Conservation (phyloP, 768 basidiomycete species). For the Mycena leptocephala region DNA sequence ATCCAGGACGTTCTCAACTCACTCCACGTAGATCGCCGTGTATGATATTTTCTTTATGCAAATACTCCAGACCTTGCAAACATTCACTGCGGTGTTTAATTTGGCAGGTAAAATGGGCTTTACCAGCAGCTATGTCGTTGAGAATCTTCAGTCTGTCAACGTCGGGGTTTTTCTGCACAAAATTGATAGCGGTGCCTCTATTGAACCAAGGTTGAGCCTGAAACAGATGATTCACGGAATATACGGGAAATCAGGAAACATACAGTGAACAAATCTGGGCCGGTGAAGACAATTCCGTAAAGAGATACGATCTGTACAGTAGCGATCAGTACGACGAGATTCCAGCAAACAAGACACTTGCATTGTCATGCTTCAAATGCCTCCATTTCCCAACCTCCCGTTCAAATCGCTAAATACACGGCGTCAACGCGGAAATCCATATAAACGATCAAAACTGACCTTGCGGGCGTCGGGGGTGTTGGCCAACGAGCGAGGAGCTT, state of each 20-base stretch:
- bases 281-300: conserved; percentile 56
- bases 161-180: conserved; percentile 48
- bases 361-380: conserved; percentile 57
- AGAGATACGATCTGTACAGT: conserved; percentile 42
- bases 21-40: conserved; percentile 63
- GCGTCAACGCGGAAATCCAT: background rate
- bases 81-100: background rate
- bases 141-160: conserved; percentile 57
- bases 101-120: background rate
- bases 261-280: conserved; percentile 53
- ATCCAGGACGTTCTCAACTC: conserved; percentile 21
- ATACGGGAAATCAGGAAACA: conserved; percentile 21
- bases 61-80: conserved; percentile 56
- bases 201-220: conserved; percentile 66
- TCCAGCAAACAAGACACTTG: conserved; percentile 18
- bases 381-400: conserved; percentile 62
- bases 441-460: conserved; percentile 38
- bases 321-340: background rate
- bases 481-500: conserved; percentile 53
- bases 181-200: conserved; percentile 56
- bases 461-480: conserved; percentile 53
- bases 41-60: conserved; percentile 55
- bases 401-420: conserved; percentile 54
- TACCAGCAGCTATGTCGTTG: conserved; percentile 56
- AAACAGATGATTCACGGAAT: background rate